Evolutionary conservation across 225 moss, liverwort and hornwort genomes (phyloP).

Genomic region (Lunularia cruciata): DNA sequence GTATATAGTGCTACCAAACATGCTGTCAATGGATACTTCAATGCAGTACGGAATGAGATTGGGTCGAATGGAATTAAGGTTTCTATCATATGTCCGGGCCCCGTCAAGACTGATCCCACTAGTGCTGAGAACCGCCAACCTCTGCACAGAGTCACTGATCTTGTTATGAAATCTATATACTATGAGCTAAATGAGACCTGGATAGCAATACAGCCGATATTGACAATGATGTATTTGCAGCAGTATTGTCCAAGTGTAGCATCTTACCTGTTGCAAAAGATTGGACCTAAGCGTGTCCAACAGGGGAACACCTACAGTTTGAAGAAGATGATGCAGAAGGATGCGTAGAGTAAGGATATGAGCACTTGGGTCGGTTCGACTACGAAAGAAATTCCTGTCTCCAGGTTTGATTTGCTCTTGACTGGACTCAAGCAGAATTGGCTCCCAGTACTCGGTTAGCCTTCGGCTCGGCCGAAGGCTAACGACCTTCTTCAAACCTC

Average conservation of each 20-base stretch:
- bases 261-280: slow-evolving; percentile 23
- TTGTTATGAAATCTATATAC: slow-evolving; percentile 65
- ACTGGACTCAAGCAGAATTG: no score
- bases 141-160: slow-evolving; percentile 57
- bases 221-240: slow-evolving; percentile 47
- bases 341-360: slow-evolving; percentile 3
- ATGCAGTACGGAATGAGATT: slow-evolving; percentile 66
- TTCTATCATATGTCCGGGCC: slow-evolving; percentile 73
- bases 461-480: no score
- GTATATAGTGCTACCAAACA: slow-evolving; percentile 72
- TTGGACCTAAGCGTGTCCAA: slow-evolving; percentile 34
- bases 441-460: no score
- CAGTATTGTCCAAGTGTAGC: slow-evolving; percentile 41
- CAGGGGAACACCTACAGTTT: slow-evolving; percentile 28
- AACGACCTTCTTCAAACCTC: no score
- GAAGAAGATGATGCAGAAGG: slow-evolving; percentile 14
- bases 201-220: slow-evolving; percentile 62
- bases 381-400: no score
- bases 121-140: slow-evolving; percentile 33
- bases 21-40: slow-evolving; percentile 70
- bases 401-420: no score
- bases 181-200: slow-evolving; percentile 68
- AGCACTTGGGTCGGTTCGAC: no score
- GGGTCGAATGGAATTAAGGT: slow-evolving; percentile 61
- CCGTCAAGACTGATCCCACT: slow-evolving; percentile 50